Evolutionary conservation across 1,284 basidiomycete species (phyloP), one percentile per base, ranked within the genome.

Genomic region (Ceratobasidium sp.): DNA sequence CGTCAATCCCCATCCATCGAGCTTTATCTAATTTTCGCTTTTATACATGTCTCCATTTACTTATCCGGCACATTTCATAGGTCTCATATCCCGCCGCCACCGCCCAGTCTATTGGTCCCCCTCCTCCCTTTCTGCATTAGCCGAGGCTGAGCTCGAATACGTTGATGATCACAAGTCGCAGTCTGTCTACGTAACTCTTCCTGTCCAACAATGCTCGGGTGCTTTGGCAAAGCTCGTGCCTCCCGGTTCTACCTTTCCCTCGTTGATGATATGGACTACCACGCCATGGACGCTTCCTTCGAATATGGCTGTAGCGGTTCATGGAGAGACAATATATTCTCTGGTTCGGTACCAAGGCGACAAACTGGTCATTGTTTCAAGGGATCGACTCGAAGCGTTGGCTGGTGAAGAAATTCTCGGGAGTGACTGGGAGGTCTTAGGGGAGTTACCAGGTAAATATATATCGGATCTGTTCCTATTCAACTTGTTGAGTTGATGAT

Each of bases 201-300:
- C 88, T 3, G n/a, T 79, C 34, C 61, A 70, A 64, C 6, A 44
- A 56, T 8, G 57, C 46, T 64, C 57, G 1, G 19, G 22, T 8
- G 80, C 78, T 0, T 80, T 82, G 71, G 54, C 77, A 34, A 76
- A 75, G 29, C 75, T 77, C 32, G 40, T 57, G 17, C 49, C 70
- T 5, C 52, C 46, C 25, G 61, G 51, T 57, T 77, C 68, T 2
- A 64, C 73, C 8, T 34, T 74, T 52, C 70, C 92, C 2, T 87
- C 88, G 22, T 81, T 97, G 11, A 86, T 96, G 43, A 93, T 98
- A n/a, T 99, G 98, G 98, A 99, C 97, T 0, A 99, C 98, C 0
- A 99, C 97, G 0, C 95, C 98, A 0, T 99, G 97, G 97, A 98
- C 95, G 7, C 85, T 99, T 62, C 95, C 95, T 0, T 95, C 95